Evolutionary conservation across 169 alveolate genomes (phyloP).

Genomic region (Plasmodium vinckei): DNA sequence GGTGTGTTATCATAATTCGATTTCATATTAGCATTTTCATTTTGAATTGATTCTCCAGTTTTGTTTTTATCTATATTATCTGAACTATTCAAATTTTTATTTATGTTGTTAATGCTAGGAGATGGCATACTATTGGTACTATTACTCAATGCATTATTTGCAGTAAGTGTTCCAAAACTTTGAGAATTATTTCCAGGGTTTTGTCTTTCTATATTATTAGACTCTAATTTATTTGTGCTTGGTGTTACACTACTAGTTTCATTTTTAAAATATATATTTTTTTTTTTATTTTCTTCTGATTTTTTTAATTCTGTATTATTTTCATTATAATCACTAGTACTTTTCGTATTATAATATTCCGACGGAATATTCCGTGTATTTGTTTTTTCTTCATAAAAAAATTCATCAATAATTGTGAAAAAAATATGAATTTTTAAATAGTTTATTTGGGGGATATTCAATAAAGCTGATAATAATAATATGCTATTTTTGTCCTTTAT

Average conservation of each 20-base stretch:
- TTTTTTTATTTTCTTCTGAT: slow-evolving; percentile 30
- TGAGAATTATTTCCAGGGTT: background rate
- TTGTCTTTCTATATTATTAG: background rate
- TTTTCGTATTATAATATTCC: background rate
- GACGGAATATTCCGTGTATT: background rate
- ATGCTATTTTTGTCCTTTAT: slow-evolving; percentile 50
- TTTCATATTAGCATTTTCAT: background rate
- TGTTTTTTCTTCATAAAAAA: slow-evolving; percentile 58
- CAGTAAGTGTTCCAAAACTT: background rate
- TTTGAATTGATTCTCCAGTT: background rate
- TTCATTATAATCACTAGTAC: background rate
- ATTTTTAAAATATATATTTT: background rate
- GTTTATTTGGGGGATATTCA: slow-evolving; percentile 52
- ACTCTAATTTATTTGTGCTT: background rate
- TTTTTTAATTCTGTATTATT: background rate
- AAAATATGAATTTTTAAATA: slow-evolving; percentile 46
- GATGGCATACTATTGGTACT: background rate
- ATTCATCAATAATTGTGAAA: slow-evolving; percentile 52
- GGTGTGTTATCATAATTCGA: background rate
- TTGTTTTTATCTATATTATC: slow-evolving; percentile 14
- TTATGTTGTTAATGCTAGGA: background rate
- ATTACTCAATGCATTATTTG: background rate
- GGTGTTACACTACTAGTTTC: background rate
- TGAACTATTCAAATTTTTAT: background rate
- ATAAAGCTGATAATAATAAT: slow-evolving; percentile 40